phyloP scores from a whole-genome alignment of 345 rosid species.

The Linum lewisii region DNA sequence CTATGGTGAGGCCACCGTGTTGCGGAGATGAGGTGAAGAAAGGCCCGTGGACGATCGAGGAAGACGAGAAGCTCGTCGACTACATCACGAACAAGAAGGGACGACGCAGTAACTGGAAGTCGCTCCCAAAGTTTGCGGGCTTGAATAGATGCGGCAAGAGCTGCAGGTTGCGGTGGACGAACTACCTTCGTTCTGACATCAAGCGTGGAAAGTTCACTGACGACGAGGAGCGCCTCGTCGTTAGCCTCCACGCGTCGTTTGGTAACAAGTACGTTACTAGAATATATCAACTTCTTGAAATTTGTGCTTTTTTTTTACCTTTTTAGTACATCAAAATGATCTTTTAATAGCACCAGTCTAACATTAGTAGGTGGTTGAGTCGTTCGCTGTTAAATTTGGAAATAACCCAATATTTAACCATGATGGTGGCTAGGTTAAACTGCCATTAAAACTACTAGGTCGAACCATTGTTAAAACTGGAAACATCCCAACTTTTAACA shows the following conservation, averaged over 20 bases:
- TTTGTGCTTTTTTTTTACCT: too few relatives aligned
- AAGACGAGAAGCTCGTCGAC: constrained; percentile 9
- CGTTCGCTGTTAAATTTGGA: too few relatives aligned
- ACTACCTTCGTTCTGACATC: constrained; percentile 13
- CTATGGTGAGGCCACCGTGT: constrained; percentile 12
- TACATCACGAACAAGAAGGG: constrained; percentile 2
- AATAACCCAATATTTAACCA: too few relatives aligned
- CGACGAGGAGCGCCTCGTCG: constrained; percentile 12
- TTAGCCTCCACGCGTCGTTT: constrained; percentile 10
- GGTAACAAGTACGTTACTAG: constrained; percentile 10
- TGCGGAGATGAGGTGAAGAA: constrained; percentile 11
- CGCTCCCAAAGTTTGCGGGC: constrained; percentile 9
- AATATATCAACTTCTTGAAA: too few relatives aligned
- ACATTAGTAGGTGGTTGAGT: too few relatives aligned
- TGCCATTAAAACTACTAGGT: too few relatives aligned
- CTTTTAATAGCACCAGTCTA: too few relatives aligned
- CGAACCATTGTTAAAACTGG: too few relatives aligned
- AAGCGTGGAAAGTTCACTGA: constrained; percentile 12
- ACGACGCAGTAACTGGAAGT: constrained; percentile 12
- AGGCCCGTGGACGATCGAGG: constrained; percentile 18
- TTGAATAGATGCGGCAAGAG: constrained; percentile 13
- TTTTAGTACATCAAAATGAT: too few relatives aligned
- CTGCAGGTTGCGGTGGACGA: constrained; percentile 11
- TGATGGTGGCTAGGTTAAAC: too few relatives aligned
- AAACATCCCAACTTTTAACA: too few relatives aligned